phyloP scores from a whole-genome alignment of 2,329 filamentous ascomycete species.

The Ophiostoma sp. region DNA sequence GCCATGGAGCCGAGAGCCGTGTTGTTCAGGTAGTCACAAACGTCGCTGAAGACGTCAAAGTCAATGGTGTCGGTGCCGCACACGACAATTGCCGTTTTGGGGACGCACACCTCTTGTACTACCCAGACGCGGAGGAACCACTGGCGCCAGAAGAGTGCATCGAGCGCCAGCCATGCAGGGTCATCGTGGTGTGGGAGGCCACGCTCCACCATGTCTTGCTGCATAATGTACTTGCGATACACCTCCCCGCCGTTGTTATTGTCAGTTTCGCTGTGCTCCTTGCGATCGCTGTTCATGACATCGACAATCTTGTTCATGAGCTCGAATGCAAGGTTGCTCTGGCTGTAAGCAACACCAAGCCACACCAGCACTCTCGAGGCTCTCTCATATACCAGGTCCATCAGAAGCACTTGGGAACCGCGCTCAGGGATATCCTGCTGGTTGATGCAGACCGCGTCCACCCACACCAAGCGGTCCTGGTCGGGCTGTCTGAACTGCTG shows the following conservation, averaged over 20 bases:
- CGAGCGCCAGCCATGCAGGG: neutral
- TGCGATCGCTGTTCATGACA: neutral
- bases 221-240: neutral
- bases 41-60: neutral
- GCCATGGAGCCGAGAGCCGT: neutral
- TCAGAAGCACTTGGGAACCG: neutral
- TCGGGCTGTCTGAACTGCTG: neutral
- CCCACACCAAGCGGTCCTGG: neutral
- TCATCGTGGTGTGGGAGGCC: neutral
- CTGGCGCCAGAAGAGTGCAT: conserved; percentile 3
- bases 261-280: neutral
- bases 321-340: neutral
- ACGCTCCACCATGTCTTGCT: neutral
- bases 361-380: neutral
- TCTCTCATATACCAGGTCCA: neutral
- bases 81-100: neutral
- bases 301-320: neutral
- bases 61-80: neutral
- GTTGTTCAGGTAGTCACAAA: neutral
- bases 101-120: neutral
- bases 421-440: conserved; percentile 1
- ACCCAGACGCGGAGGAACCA: conserved; percentile 14
- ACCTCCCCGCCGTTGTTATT: neutral
- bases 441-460: conserved; percentile 12
- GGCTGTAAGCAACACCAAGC: conserved; percentile 8